Conservation (phyloP, 768 basidiomycete genomes). For the Leucocoprinus leucothites region DNA sequence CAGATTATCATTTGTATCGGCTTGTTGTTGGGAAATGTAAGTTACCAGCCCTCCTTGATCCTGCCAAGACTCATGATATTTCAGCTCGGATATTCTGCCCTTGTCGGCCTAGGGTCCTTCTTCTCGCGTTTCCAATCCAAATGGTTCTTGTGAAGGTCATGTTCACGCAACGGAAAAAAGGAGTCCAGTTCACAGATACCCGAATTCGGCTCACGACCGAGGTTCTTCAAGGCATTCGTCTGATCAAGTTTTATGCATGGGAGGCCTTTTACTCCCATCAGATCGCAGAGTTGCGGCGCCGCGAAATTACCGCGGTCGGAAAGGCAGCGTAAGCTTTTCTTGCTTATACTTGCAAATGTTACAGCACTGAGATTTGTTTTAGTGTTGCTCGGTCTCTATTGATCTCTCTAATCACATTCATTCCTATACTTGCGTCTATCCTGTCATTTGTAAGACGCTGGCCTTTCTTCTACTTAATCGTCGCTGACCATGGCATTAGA, state of each 20-base stretch:
- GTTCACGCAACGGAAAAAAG: constrained; percentile 50
- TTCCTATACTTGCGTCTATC: constrained; percentile 50
- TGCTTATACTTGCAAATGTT: neutral
- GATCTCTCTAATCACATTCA: constrained; percentile 43
- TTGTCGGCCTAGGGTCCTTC: constrained; percentile 59
- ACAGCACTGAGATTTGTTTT: constrained; percentile 7
- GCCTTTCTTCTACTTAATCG: neutral
- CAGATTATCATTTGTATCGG: constrained; percentile 60
- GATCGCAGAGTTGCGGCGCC: constrained; percentile 34
- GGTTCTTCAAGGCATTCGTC: constrained; percentile 64
- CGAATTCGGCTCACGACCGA: constrained; percentile 66
- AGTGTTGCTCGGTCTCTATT: constrained; percentile 35
- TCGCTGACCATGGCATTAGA: constrained; percentile 27
- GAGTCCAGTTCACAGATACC: constrained; percentile 63
- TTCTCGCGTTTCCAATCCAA: constrained; percentile 61
- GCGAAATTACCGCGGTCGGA: constrained; percentile 37
- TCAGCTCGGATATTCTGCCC: constrained; percentile 66
- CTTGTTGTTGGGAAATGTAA: constrained; percentile 56
- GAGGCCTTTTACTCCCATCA: constrained; percentile 46
- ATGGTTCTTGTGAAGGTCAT: constrained; percentile 47
- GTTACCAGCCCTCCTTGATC: constrained; percentile 15
- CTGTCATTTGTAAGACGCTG: constrained; percentile 45
- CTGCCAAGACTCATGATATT: neutral
- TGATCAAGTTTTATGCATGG: constrained; percentile 65
- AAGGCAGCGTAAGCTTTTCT: constrained; percentile 32